phyloP scores from a whole-genome alignment of 306 rosid species.

The Vicia villosa region DNA sequence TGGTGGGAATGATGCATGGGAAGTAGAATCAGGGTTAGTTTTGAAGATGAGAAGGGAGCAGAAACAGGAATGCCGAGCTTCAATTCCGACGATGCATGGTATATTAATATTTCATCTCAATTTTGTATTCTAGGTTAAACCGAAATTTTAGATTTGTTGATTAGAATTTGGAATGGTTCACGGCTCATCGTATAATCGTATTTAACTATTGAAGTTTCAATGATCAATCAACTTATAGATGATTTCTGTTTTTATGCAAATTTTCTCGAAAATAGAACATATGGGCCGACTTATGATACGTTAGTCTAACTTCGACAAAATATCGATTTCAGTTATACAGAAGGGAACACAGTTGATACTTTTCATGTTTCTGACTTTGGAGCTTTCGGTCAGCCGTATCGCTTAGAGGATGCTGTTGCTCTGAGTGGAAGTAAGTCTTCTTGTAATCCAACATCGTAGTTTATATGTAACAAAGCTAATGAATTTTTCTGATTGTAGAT shows the following conservation, averaged over 20 bases:
- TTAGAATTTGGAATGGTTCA: not conserved
- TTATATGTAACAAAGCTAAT: constrained; percentile 36
- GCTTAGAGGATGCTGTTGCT: constrained; percentile 41
- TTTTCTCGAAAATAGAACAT: constrained; percentile 17
- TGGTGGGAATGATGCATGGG: constrained; percentile 41
- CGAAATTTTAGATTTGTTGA: not conserved
- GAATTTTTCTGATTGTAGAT: constrained; percentile 41
- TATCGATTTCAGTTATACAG: constrained; percentile 46
- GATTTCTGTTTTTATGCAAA: not conserved
- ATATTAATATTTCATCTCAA: constrained; percentile 25
- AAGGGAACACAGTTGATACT: constrained; percentile 42
- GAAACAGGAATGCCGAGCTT: constrained; percentile 56
- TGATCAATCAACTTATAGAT: too few relatives aligned
- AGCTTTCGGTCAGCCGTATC: constrained; percentile 49
- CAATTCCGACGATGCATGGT: constrained; percentile 48
- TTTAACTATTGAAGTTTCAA: too few relatives aligned
- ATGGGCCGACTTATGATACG: not conserved
- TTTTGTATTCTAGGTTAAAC: constrained; percentile 12
- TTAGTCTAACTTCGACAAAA: constrained; percentile 5
- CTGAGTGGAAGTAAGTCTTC: constrained; percentile 52
- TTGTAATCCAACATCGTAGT: constrained; percentile 1
- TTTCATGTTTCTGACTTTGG: constrained; percentile 53
- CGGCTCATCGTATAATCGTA: not conserved
- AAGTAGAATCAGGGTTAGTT: constrained; percentile 41
- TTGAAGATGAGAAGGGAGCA: constrained; percentile 54